A percentile compares a stretch with the other conserved stretches of the same genome.
Evolutionary conservation across 2,329 filamentous ascomycete species (phyloP).

Genomic region (Penicillium sp.): DNA sequence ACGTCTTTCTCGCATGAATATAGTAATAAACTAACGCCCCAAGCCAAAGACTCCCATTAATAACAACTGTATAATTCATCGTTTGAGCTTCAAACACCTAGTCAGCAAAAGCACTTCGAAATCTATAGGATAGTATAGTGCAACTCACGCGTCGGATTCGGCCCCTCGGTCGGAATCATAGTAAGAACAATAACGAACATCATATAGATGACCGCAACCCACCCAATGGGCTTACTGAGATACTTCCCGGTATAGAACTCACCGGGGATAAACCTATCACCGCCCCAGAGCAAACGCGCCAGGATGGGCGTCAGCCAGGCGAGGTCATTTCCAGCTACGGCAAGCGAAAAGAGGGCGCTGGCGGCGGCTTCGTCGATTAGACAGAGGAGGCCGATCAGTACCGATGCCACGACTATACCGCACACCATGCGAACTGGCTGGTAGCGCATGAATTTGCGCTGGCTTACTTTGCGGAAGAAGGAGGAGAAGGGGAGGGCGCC

Average conservation of each 20-base stretch:
- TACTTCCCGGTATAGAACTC: conserved; percentile 57
- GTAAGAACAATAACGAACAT: conserved; percentile 55
- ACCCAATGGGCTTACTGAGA: conserved; percentile 55
- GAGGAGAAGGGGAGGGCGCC: conserved; percentile 59
- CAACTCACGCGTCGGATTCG: conserved; percentile 49
- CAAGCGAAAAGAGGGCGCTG: conserved; percentile 54
- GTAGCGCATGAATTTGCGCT: conserved; percentile 49
- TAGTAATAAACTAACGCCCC: conserved; percentile 57
- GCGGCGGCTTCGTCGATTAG: conserved; percentile 58
- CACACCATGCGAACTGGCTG: conserved; percentile 60
- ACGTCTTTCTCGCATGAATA: conserved; percentile 59
- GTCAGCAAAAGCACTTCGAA: conserved; percentile 1
- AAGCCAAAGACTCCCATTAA: conserved; percentile 59
- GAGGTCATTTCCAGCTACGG: conserved; percentile 59
- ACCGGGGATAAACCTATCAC: conserved; percentile 57
- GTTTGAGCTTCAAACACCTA: conserved; percentile 32
- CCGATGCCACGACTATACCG: conserved; percentile 54
- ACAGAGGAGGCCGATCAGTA: conserved; percentile 57
- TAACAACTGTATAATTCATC: conserved; percentile 65
- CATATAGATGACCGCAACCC: conserved; percentile 55
- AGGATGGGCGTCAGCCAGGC: conserved; percentile 60
- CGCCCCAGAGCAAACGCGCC: conserved; percentile 57
- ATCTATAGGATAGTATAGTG: background rate
- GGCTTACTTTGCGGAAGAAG: conserved; percentile 58
- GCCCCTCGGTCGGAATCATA: conserved; percentile 61